Conservation (phyloP, 352 stramenopile genomes). For the Globisporangium recalcitrans region DNA sequence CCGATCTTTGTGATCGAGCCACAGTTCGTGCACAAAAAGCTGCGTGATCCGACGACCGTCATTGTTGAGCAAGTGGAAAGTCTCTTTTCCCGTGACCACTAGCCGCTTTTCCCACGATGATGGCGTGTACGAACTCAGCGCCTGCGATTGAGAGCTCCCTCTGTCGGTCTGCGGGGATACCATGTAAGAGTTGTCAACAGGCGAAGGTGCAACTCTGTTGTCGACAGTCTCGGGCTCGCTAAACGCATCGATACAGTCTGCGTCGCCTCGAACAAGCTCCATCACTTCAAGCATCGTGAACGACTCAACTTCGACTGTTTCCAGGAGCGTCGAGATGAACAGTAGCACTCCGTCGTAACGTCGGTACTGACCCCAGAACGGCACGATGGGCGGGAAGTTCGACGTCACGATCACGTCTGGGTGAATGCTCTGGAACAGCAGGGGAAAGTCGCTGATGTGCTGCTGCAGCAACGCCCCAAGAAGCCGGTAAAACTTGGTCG, state of each 20-base stretch:
- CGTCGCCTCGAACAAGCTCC: constrained; percentile 61
- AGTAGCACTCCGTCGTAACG: constrained; percentile 75
- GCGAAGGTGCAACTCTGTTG: constrained; percentile 1
- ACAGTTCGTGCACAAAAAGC: constrained; percentile 82
- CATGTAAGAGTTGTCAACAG: constrained; percentile 18
- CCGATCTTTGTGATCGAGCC: constrained; percentile 79
- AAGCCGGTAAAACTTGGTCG: constrained; percentile 68
- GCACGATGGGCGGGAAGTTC: constrained; percentile 82
- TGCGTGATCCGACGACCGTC: constrained; percentile 65
- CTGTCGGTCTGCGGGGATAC: constrained; percentile 23
- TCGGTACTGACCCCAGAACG: constrained; percentile 82
- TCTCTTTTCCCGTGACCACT: constrained; percentile 81
- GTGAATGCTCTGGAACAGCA: constrained; percentile 77
- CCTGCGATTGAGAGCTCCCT: background rate
- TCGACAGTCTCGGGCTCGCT: constrained; percentile 19
- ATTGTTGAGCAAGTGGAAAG: constrained; percentile 60
- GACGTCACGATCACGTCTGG: constrained; percentile 72
- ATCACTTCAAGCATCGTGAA: constrained; percentile 74
- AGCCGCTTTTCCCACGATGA: constrained; percentile 66
- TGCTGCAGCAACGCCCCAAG: constrained; percentile 57
- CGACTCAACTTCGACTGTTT: constrained; percentile 67
- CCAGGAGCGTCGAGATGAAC: constrained; percentile 78
- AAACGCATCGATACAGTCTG: constrained; percentile 58
- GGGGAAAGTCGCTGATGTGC: constrained; percentile 66
- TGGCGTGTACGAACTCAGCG: constrained; percentile 36